A percentile compares a stretch with the other conserved stretches of the same genome.
Conservation (phyloP, 139 green algal species). For the Chlorella ohadii region DNA sequence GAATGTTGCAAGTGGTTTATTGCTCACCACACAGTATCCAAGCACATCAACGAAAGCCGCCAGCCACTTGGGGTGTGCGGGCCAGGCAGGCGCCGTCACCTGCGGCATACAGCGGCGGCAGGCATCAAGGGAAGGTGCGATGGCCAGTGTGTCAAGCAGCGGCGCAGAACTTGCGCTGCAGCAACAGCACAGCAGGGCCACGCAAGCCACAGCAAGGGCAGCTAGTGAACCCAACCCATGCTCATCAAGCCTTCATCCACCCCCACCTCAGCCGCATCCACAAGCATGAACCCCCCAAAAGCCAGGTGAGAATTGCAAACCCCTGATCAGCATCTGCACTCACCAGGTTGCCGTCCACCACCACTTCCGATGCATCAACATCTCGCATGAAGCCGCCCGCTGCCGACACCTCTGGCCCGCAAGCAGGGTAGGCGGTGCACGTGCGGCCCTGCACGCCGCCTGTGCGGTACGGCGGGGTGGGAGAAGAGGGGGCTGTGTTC, state of each 20-base stretch:
- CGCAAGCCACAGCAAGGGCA: too few species aligned
- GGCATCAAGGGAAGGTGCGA: not conserved
- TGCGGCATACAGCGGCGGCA: not conserved
- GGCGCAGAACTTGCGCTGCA: too few species aligned
- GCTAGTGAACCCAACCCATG: too few species aligned
- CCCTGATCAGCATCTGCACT: not conserved
- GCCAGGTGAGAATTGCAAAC: too few species aligned
- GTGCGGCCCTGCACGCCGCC: constrained; percentile 15
- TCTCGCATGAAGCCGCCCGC: constrained; percentile 1
- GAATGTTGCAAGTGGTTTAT: too few species aligned
- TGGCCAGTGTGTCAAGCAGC: too few species aligned
- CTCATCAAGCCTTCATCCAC: too few species aligned
- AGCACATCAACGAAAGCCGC: constrained; percentile 32
- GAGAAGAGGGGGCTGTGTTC: not conserved
- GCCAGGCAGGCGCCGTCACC: constrained; percentile 38
- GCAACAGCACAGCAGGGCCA: too few species aligned
- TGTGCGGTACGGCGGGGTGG: not conserved
- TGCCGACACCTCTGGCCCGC: constrained; percentile 28
- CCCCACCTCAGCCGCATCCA: too few species aligned
- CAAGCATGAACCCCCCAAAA: too few species aligned
- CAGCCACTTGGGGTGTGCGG: constrained; percentile 34
- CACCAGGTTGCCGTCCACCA: constrained; percentile 38
- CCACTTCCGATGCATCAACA: constrained; percentile 10
- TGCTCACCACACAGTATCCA: constrained; percentile 19
- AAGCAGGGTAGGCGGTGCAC: constrained; percentile 39